A percentile compares a stretch with the other conserved stretches of the same genome.
Evolutionary conservation across 2,329 filamentous ascomycete genomes (phyloP).

Genomic region (Trichoderma citrinoviride): DNA sequence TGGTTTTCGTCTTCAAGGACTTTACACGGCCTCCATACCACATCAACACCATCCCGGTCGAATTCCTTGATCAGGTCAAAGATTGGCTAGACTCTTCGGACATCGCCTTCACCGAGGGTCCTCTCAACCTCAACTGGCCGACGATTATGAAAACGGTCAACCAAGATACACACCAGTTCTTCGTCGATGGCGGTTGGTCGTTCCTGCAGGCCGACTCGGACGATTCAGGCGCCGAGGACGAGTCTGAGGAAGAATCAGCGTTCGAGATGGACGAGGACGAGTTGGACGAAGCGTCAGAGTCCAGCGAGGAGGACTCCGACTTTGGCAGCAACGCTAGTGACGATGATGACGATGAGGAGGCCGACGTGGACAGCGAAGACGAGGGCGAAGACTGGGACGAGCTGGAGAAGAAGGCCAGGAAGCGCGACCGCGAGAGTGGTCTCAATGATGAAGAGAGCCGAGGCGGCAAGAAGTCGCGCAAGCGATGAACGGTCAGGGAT

Average conservation of each 20-base stretch:
- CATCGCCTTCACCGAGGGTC: constrained; percentile 90
- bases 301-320: constrained; percentile 79
- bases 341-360: constrained; percentile 77
- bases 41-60: constrained; percentile 97
- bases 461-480: constrained; percentile 53
- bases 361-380: constrained; percentile 65
- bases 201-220: constrained; percentile 89
- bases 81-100: constrained; percentile 97
- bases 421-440: constrained; percentile 67
- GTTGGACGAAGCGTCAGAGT: constrained; percentile 75
- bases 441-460: constrained; percentile 58
- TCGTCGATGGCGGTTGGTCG: constrained; percentile 89
- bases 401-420: constrained; percentile 85
- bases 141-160: constrained; percentile 99
- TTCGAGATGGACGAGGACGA: constrained; percentile 91
- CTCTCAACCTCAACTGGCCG: constrained; percentile 96
- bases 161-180: constrained; percentile 91
- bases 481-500: constrained; percentile 31
- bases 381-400: constrained; percentile 93
- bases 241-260: constrained; percentile 85
- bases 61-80: constrained; percentile 91
- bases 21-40: constrained; percentile 87
- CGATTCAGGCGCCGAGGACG: constrained; percentile 71
- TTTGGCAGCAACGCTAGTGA: constrained; percentile 87
- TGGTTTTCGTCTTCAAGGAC: constrained; percentile 98